Evolutionary conservation across 2,329 filamentous ascomycete species (phyloP).

Genomic region (Beauveria varroae): DNA sequence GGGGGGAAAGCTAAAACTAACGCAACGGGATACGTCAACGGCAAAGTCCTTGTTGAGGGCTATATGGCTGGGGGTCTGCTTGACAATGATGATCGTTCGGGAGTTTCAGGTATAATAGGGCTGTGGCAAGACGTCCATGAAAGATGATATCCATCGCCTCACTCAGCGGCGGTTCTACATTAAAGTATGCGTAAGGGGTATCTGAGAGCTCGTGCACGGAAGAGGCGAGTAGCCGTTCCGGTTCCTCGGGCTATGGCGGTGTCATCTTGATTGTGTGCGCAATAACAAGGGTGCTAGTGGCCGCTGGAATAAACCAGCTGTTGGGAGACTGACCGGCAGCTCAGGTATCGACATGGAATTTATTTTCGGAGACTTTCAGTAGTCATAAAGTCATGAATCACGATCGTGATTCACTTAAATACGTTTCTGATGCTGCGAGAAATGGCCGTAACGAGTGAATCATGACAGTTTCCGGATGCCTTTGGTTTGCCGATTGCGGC

Average conservation of each 20-base stretch:
- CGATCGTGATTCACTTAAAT: background rate
- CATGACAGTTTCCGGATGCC: background rate
- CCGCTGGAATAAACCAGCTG: background rate
- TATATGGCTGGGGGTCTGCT: background rate
- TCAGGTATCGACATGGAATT: no score
- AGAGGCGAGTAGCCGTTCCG: background rate
- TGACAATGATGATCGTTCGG: background rate
- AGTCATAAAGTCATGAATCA: background rate
- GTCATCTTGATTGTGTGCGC: background rate
- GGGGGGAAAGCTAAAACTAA: background rate
- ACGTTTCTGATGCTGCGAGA: background rate
- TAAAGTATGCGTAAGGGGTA: background rate
- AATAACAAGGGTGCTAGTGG: background rate
- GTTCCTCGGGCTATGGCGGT: background rate
- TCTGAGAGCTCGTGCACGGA: background rate
- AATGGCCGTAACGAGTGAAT: background rate
- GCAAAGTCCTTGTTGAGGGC: background rate
- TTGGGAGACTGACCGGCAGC: background rate
- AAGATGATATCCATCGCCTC: constrained; percentile 3
- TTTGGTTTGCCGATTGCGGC: background rate
- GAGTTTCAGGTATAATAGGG: background rate
- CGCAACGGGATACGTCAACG: constrained; percentile 1
- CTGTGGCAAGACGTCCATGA: background rate
- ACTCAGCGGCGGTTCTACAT: background rate
- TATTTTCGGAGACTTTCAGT: background rate